Conservation (phyloP, 2,329 filamentous ascomycete genomes). For the Samsoniella hepiali region DNA sequence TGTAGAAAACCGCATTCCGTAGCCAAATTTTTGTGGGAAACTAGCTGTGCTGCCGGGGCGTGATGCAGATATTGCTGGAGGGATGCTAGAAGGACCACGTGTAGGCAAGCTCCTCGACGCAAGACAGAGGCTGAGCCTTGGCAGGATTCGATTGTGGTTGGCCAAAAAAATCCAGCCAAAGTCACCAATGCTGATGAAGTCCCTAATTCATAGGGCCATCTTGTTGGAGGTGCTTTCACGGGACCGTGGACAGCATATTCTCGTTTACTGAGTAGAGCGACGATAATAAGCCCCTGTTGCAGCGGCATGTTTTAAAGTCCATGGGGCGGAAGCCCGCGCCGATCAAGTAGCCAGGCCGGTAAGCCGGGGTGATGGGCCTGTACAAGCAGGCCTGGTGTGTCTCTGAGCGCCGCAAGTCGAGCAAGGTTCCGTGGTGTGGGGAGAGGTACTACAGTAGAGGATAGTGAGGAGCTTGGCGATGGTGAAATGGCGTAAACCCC, state of each 20-base stretch:
- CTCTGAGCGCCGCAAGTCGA: not conserved
- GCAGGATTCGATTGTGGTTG: too few species aligned
- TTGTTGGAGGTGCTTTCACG: not conserved
- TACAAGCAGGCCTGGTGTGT: too few species aligned
- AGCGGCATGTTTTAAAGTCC: not conserved
- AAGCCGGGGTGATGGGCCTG: not conserved
- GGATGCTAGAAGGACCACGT: not conserved
- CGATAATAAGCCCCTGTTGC: not conserved
- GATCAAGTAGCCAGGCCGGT: not conserved
- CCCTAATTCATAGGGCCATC: not conserved
- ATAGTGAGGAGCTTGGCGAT: not conserved
- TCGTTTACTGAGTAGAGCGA: not conserved
- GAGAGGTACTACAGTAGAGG: not conserved
- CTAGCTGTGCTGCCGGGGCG: not conserved
- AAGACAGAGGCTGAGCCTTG: too few species aligned
- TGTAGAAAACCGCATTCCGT: not conserved
- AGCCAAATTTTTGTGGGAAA: not conserved
- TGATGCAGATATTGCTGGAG: not conserved
- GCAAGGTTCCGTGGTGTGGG: not conserved
- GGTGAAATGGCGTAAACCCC: not conserved
- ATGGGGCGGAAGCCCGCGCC: not conserved
- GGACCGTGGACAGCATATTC: too few species aligned
- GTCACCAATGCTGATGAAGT: constrained; percentile 3
- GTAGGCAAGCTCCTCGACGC: not conserved
- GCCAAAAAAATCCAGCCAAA: not conserved